These are phyloP conservation scores for Neoboletus magnificus DNA, from an alignment of 768 basidiomycete species.

Conservation along the genomic window DNA sequence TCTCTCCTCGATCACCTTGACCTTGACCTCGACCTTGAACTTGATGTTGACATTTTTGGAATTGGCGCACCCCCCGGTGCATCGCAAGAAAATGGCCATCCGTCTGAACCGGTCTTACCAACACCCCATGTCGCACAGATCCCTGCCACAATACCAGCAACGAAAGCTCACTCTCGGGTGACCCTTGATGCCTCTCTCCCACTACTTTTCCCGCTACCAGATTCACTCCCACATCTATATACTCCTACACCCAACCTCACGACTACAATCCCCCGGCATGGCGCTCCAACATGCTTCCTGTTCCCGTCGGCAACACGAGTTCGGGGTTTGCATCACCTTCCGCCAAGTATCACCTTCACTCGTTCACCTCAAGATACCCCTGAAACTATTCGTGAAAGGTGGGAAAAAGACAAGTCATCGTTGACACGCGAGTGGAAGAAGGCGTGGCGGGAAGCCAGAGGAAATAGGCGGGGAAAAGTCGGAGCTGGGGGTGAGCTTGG, in stretches of 20 bases:
- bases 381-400: constrained; percentile 54
- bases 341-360: constrained; percentile 14
- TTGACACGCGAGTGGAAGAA: constrained; percentile 78
- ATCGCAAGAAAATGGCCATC: neutral
- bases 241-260: constrained; percentile 12
- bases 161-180: constrained; percentile 18
- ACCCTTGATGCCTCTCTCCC: constrained; percentile 52
- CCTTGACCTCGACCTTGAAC: constrained; percentile 68
- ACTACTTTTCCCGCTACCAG: constrained; percentile 58
- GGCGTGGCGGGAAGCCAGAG: constrained; percentile 70
- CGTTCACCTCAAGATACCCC: constrained; percentile 25
- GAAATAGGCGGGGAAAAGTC: constrained; percentile 53
- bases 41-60: constrained; percentile 53
- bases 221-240: constrained; percentile 18
- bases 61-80: constrained; percentile 14
- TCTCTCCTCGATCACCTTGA: constrained; percentile 75
- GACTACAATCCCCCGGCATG: constrained; percentile 2
- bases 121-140: neutral
- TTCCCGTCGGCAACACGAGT: constrained; percentile 36
- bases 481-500: constrained; percentile 36
- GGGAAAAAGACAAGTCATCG: constrained; percentile 67
- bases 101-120: constrained; percentile 4
- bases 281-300: constrained; percentile 22
- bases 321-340: constrained; percentile 49
- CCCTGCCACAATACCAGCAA: neutral